Conservation (phyloP, 2,329 filamentous ascomycete genomes). For the Blastomyces gilchristii region DNA sequence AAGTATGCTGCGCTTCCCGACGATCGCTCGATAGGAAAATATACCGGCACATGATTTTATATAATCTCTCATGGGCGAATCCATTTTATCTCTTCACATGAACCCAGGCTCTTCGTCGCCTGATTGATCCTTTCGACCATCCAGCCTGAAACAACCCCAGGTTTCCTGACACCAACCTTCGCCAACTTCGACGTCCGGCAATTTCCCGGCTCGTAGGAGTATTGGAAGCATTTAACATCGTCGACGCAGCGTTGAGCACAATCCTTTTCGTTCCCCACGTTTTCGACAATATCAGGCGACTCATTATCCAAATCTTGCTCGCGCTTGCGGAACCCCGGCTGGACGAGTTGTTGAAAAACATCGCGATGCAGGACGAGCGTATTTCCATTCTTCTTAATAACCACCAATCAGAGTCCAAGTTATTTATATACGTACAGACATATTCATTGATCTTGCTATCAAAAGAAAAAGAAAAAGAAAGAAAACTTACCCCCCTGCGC, state of each 20-base stretch:
- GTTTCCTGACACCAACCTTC: neutral
- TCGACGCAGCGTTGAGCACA: slow-evolving; percentile 6
- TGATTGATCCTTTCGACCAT: slow-evolving; percentile 10
- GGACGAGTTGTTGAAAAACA: slow-evolving; percentile 11
- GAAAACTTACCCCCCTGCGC: slow-evolving; percentile 8
- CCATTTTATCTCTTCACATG: slow-evolving; percentile 11
- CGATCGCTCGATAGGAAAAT: neutral
- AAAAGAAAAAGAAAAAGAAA: too few species aligned
- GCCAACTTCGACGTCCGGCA: slow-evolving; percentile 11
- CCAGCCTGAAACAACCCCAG: slow-evolving; percentile 11
- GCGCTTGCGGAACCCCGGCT: slow-evolving; percentile 1
- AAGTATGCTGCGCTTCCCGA: neutral
- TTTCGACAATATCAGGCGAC: slow-evolving; percentile 3
- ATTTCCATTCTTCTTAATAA: slow-evolving; percentile 5
- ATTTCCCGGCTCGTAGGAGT: slow-evolving; percentile 8
- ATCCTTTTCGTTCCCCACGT: slow-evolving; percentile 1
- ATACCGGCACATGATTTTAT: neutral
- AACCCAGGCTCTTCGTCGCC: neutral
- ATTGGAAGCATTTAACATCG: slow-evolving; percentile 11
- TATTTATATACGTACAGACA: neutral
- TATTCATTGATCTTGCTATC: neutral
- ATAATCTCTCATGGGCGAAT: slow-evolving; percentile 5
- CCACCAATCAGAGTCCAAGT: neutral
- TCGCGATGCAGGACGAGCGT: slow-evolving; percentile 9
- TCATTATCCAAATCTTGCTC: slow-evolving; percentile 12